A percentile compares a stretch with the other conserved stretches of the same genome.
Conservation (phyloP, 2,329 filamentous ascomycete species). For the Neoscytalidium dimidiatum region DNA sequence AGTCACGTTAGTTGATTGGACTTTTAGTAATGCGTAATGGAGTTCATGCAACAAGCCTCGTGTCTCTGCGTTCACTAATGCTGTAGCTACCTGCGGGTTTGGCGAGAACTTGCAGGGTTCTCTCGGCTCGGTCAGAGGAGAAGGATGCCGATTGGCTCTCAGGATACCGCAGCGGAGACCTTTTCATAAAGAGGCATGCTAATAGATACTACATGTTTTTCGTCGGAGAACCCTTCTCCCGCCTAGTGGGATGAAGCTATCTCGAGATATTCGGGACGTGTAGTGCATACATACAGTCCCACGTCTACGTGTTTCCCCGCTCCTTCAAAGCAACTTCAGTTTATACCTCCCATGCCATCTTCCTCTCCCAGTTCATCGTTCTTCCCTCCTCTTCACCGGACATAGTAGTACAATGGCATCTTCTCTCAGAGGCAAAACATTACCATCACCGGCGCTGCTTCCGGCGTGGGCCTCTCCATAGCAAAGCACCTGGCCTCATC, state of each 20-base stretch:
- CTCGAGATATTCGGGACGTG: neutral
- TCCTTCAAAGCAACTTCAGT: neutral
- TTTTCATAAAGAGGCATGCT: neutral
- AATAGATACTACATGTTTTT: neutral
- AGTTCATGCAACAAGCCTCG: too few relatives aligned
- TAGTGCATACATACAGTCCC: neutral
- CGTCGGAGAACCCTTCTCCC: neutral
- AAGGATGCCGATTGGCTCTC: neutral
- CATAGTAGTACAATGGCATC: neutral
- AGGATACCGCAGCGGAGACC: neutral
- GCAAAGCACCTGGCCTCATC: neutral
- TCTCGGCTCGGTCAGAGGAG: neutral
- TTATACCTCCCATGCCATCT: neutral
- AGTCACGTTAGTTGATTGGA: too few relatives aligned
- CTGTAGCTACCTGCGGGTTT: too few relatives aligned
- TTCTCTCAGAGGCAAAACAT: conserved; percentile 34
- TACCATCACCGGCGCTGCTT: conserved; percentile 34
- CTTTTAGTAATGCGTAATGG: too few relatives aligned
- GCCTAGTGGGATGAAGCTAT: neutral
- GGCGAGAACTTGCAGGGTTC: neutral
- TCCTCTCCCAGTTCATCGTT: neutral
- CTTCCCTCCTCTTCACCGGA: neutral
- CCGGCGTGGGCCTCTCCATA: conserved; percentile 29
- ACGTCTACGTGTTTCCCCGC: neutral
- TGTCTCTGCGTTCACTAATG: too few relatives aligned